Evolutionary conservation across 371 early-diverging fungal genomes (phyloP), one percentile per base, ranked within the genome.

Genomic region (Mucor mucedo): DNA sequence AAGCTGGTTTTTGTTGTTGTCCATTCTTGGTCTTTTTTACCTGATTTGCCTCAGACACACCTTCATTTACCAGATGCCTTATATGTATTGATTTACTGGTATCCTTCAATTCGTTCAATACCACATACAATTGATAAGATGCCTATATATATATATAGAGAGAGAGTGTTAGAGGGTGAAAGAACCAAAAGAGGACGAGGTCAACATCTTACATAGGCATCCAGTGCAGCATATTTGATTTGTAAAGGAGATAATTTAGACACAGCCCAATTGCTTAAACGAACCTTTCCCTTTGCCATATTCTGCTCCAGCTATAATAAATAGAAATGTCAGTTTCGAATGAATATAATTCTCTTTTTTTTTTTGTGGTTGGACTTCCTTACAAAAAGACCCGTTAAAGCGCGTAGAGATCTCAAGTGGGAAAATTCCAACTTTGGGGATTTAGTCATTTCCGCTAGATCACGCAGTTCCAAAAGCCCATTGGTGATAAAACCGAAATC

Each of bases 201-300:
- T 39, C 5, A 6, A 41, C 11, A 28, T 33, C 55, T 62, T 62
- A 57, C 85, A 80, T 84, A 88, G 13, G 75, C 88, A 71, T 88
- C 88, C 28, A 77, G 75, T 13, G 87, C 84, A 3, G 88, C 88
- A 73, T 88, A 88, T 35, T 72, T 50, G 3, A 70, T 61, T 61
- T 85, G 88, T 0, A 41, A 40, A 2, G 55, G 14, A 5, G 70
- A 65, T 42, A 88, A 58, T 5, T 47, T 32, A 2, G 48, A 28
- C 30, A 45, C 58, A 14, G 68, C 70, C 88, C 88, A 88, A 56
- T 86, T 78, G 49, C 86, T 83, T 55, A 78, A 62, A 27, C 80
- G 70, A 0, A 77, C 75, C 7, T 64, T 63, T 2, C 70, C 76
- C 47, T 84, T 80, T 14, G 75, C 68, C 58, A 87, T 76, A 5